Base-by-base conservation (phyloP, 139 green algal genomes). In the Tetratostichococcus sp. region DNA sequence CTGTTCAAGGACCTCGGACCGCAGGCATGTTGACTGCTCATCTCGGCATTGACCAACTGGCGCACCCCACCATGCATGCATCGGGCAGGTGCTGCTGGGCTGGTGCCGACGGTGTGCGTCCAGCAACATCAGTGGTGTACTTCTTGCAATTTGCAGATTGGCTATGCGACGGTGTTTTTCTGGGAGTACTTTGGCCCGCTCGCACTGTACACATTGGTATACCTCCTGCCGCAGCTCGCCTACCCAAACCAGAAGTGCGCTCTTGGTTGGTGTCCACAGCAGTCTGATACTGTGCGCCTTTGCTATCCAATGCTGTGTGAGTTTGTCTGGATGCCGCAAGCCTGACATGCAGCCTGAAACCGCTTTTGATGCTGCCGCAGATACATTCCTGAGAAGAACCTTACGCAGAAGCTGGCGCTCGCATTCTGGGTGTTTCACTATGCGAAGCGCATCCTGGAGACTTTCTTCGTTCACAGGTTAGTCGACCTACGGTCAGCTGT, bases 111-210 rank as follows among this genome's bases (percentile, higher is more conserved):
- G n/a, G n/a, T n/a, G n/a, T n/a, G n/a, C n/a, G n/a, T n/a, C n/a
- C n/a, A n/a, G n/a, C n/a, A n/a, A n/a, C n/a, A n/a, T n/a, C n/a
- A n/a, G n/a, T n/a, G n/a, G n/a, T n/a, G n/a, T n/a, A n/a, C n/a
- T n/a, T n/a, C n/a, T n/a, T n/a, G n/a, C n/a, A n/a, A n/a, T n/a
- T n/a, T 67, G 75, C 89, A 97, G 89, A 91, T 99, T 35, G 89
- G 87, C 59, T 99, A 97, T 84, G 74, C 75, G 8, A 96, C 91
- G 0, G 96, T 99, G 0, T 99, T 98, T 80, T 96, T 99, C 82
- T 96, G 89, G 83, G 96, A 99, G 80, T 99, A 99, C 81, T 88
- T 98, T 57, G 96, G 96, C 1, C 96, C 96, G 0, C 76, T 99
- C 81, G 65, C 92, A 26, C 83, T 98, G 50, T 99, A 97, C 86